Percentiles rank a stretch among this genome's conserved stretches.
phyloP scores from a whole-genome alignment of 2,329 filamentous ascomycete species.

The Penicillium olsonii region DNA sequence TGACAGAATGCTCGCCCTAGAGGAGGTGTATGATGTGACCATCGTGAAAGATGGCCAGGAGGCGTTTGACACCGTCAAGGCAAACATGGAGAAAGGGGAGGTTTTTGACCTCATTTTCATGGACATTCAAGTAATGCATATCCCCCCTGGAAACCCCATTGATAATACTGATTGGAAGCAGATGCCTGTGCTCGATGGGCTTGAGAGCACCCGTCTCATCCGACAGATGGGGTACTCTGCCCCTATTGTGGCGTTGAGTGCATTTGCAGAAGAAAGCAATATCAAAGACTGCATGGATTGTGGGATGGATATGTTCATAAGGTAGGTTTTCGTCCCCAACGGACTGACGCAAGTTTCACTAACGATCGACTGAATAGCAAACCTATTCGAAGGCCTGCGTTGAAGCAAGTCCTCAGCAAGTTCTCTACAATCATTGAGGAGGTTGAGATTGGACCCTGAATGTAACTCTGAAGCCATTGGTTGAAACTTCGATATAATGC shows the following conservation, averaged over 20 bases:
- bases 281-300: slow-evolving; percentile 82
- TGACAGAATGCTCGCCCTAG: slow-evolving; percentile 59
- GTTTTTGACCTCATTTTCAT: slow-evolving; percentile 90
- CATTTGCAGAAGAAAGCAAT: slow-evolving; percentile 88
- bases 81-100: slow-evolving; percentile 71
- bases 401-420: slow-evolving; percentile 81
- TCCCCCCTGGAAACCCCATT: too few species aligned
- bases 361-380: slow-evolving; percentile 41
- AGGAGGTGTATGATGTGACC: slow-evolving; percentile 68
- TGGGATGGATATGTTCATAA: slow-evolving; percentile 89
- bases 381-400: slow-evolving; percentile 75
- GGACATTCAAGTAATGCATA: slow-evolving; percentile 64
- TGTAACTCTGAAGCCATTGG: too few species aligned
- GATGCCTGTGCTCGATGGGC: slow-evolving; percentile 90
- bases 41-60: slow-evolving; percentile 86
- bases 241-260: slow-evolving; percentile 87
- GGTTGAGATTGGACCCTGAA: slow-evolving; percentile 11
- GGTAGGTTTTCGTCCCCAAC: slow-evolving; percentile 22
- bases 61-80: slow-evolving; percentile 82
- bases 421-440: slow-evolving; percentile 79
- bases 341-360: neutral
- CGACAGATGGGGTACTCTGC: slow-evolving; percentile 81
- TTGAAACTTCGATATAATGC: too few species aligned
- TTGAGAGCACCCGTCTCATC: slow-evolving; percentile 83
- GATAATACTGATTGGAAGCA: slow-evolving; percentile 26